Evolutionary conservation across 495 filamentous ascomycete genomes (phyloP).

Genomic region (Neurospora intermedia): DNA sequence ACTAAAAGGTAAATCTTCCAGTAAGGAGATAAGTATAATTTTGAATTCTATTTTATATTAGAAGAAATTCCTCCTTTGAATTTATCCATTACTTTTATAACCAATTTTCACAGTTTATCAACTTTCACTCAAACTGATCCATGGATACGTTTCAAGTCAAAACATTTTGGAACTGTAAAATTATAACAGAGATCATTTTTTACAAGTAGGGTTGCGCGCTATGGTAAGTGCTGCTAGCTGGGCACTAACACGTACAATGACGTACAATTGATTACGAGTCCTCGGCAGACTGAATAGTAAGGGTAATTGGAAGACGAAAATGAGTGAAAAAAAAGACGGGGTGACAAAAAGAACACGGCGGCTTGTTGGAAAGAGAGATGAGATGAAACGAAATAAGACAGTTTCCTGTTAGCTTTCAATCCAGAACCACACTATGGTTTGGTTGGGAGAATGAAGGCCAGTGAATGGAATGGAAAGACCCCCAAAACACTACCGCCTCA

Average conservation of each 20-base stretch:
- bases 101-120: too few species aligned
- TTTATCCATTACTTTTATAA: too few species aligned
- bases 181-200: too few species aligned
- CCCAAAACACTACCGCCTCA: background rate
- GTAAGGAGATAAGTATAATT: too few species aligned
- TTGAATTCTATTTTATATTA: too few species aligned
- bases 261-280: background rate
- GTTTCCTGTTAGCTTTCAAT: background rate
- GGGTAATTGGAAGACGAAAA: too few species aligned
- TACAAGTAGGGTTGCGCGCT: too few species aligned
- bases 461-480: background rate
- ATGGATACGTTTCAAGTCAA: too few species aligned
- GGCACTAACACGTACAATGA: background rate
- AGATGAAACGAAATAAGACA: background rate
- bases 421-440: background rate
- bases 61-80: too few species aligned
- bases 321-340: background rate
- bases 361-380: background rate
- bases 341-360: background rate
- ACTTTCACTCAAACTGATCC: too few species aligned
- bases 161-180: too few species aligned
- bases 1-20: too few species aligned
- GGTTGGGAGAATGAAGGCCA: background rate
- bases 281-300: background rate
- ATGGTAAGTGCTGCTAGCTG: background rate